A percentile compares a stretch with the other conserved stretches of the same genome.
phyloP scores from a whole-genome alignment of 352 stramenopile species.

The Phytophthora citricola region DNA sequence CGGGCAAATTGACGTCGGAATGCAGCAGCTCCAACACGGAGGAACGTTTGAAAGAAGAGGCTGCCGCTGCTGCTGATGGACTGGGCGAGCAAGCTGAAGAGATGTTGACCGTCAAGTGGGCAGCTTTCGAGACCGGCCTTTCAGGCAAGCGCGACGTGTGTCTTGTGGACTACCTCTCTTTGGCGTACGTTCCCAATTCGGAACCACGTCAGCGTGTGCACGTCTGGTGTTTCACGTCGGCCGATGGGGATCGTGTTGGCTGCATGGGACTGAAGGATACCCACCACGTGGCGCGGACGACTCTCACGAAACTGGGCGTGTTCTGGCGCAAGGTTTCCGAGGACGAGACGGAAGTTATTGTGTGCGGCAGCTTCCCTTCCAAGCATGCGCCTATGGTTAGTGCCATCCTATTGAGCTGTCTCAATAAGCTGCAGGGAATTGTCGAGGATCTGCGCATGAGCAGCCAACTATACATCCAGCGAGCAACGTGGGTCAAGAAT shows the following conservation, averaged over 20 bases:
- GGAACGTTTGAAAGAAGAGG: constrained; percentile 38
- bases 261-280: constrained; percentile 82
- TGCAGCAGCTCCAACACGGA: constrained; percentile 35
- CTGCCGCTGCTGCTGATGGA: constrained; percentile 26
- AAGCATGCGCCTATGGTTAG: constrained; percentile 70
- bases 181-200: constrained; percentile 68
- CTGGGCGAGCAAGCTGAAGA: constrained; percentile 51
- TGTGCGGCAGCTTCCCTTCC: constrained; percentile 80
- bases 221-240: constrained; percentile 81
- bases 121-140: constrained; percentile 65
- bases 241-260: constrained; percentile 76
- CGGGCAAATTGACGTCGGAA: constrained; percentile 23
- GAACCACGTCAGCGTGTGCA: constrained; percentile 62
- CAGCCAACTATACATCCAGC: constrained; percentile 76
- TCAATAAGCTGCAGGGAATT: constrained; percentile 67
- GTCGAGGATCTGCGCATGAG: constrained; percentile 80
- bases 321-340: constrained; percentile 76
- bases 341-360: constrained; percentile 81
- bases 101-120: constrained; percentile 81
- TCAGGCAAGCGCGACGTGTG: constrained; percentile 72
- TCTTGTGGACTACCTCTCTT: constrained; percentile 76
- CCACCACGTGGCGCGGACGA: constrained; percentile 61
- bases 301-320: constrained; percentile 69
- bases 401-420: constrained; percentile 54
- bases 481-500: constrained; percentile 81